Evolutionary conservation across 345 rosid genomes (phyloP).

Genomic region (Garcia nutans): DNA sequence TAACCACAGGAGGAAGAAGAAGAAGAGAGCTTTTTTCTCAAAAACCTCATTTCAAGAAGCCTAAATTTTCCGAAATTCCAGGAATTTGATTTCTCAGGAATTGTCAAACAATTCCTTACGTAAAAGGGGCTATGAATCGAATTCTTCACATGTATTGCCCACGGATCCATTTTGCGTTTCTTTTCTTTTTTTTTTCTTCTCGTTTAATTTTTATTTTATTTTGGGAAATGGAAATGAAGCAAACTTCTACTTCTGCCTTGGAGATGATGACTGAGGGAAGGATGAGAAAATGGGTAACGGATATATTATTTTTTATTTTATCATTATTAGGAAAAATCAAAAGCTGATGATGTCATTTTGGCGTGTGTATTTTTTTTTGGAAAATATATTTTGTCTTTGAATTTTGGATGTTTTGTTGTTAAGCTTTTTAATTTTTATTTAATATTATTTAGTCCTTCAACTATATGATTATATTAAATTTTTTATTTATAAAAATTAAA

Average conservation of each 20-base stretch:
- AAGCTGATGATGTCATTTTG: too few species aligned
- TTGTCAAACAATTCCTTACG: conserved; percentile 21
- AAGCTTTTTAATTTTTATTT: too few species aligned
- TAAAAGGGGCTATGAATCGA: conserved; percentile 26
- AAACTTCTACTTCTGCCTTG: background rate
- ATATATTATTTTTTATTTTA: background rate
- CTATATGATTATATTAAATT: too few species aligned
- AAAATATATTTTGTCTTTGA: too few species aligned
- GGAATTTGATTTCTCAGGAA: conserved; percentile 26
- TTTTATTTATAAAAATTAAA: too few species aligned
- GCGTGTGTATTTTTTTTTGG: too few species aligned
- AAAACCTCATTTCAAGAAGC: conserved; percentile 41
- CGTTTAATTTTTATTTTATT: background rate
- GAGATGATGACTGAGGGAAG: background rate
- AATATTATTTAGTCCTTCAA: too few species aligned
- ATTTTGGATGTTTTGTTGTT: too few species aligned
- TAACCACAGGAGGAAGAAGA: conserved; percentile 8
- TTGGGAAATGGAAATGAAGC: background rate
- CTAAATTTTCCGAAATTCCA: conserved; percentile 28
- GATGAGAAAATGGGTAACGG: background rate
- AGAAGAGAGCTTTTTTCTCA: conserved; percentile 33
- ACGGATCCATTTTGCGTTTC: conserved; percentile 48
- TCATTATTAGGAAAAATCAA: too few species aligned
- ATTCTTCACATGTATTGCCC: conserved; percentile 44
- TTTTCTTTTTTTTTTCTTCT: background rate